phyloP scores from a whole-genome alignment of 495 filamentous ascomycete species.

The Aspergillus asperescens region DNA sequence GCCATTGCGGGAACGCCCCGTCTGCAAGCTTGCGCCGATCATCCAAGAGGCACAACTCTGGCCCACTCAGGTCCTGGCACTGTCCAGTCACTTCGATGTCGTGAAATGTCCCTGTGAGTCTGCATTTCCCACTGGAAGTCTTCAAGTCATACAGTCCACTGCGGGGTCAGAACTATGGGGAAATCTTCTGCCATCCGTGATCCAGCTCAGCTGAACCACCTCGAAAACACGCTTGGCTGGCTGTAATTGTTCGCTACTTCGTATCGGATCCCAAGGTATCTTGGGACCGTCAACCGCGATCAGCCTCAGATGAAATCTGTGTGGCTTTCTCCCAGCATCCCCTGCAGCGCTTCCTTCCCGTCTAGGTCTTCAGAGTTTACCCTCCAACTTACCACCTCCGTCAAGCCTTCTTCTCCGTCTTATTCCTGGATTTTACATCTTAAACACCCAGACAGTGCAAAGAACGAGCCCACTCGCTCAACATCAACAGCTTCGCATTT shows the following conservation, averaged over 20 bases:
- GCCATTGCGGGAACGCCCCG: conserved; percentile 6
- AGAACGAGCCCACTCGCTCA: neutral
- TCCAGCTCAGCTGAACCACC: neutral
- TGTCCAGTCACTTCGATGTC: neutral
- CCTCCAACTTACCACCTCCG: neutral
- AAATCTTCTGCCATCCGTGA: neutral
- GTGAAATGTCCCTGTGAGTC: neutral
- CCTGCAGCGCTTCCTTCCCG: neutral
- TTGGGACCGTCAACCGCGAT: neutral
- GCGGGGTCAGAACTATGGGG: conserved; percentile 2
- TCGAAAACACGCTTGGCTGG: neutral
- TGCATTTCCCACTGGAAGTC: neutral
- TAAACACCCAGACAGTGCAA: neutral
- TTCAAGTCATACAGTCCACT: neutral
- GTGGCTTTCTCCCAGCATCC: neutral
- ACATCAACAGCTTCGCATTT: neutral
- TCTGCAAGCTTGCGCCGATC: conserved; percentile 10
- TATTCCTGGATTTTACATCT: neutral
- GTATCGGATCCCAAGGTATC: neutral
- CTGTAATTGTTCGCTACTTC: neutral
- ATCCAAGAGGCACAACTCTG: neutral
- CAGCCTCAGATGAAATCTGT: conserved; percentile 5
- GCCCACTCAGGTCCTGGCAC: neutral
- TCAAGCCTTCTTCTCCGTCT: neutral
- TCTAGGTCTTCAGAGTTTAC: neutral